Percentiles rank a stretch among this genome's conserved stretches.
phyloP scores from a whole-genome alignment of 805 yeast species.

The Brettanomyces bruxellensis region DNA sequence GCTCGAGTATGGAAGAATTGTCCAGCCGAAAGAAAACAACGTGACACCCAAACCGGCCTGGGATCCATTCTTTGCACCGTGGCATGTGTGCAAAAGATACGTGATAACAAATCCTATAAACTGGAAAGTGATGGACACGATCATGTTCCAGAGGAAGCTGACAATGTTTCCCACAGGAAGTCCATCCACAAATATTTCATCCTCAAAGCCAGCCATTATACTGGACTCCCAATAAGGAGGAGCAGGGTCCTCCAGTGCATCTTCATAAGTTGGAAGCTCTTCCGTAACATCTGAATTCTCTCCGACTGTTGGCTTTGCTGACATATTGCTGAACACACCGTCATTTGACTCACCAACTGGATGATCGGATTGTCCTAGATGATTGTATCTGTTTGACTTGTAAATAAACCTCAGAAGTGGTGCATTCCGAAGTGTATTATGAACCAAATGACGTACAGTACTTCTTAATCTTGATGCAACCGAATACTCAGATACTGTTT shows the following conservation, averaged over 20 bases:
- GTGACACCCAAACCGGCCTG: constrained; percentile 87
- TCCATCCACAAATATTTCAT: constrained; percentile 91
- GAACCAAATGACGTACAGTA: constrained; percentile 5
- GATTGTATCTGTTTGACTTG: constrained; percentile 16
- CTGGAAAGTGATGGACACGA: constrained; percentile 87
- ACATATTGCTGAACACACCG: constrained; percentile 87
- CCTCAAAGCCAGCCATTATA: constrained; percentile 70
- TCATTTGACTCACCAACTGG: constrained; percentile 43
- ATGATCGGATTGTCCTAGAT: constrained; percentile 2
- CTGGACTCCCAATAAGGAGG: constrained; percentile 97
- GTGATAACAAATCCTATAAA: constrained; percentile 89
- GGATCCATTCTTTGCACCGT: constrained; percentile 94
- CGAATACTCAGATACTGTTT: not conserved
- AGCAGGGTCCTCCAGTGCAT: constrained; percentile 86
- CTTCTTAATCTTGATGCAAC: constrained; percentile 4
- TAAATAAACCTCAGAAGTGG: constrained; percentile 21
- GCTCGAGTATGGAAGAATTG: constrained; percentile 37
- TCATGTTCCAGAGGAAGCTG: constrained; percentile 80
- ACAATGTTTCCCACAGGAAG: constrained; percentile 91
- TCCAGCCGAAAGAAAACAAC: constrained; percentile 60
- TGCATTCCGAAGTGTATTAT: constrained; percentile 17
- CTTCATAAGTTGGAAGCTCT: constrained; percentile 84
- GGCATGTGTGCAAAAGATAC: constrained; percentile 87
- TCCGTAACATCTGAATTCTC: constrained; percentile 41
- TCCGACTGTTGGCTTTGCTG: constrained; percentile 62